phyloP scores from a whole-genome alignment of 768 basidiomycete genomes.

The Mrakia frigida region DNA sequence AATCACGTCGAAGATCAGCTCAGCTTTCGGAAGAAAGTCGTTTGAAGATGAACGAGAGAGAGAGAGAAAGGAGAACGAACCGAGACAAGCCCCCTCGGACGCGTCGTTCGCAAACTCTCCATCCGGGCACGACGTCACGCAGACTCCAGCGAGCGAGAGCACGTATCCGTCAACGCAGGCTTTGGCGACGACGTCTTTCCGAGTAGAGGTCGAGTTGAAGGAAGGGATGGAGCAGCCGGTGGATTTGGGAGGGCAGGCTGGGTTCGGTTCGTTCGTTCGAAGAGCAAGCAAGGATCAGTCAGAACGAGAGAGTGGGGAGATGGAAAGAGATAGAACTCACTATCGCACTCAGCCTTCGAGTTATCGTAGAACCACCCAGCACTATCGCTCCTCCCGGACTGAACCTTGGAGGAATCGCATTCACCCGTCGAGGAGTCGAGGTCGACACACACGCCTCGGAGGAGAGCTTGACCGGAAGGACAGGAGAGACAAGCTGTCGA shows the following conservation, averaged over 20 bases:
- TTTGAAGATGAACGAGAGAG: neutral
- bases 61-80: constrained; percentile 49
- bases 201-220: constrained; percentile 64
- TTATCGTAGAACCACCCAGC: constrained; percentile 65
- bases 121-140: constrained; percentile 64
- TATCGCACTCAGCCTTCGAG: constrained; percentile 74
- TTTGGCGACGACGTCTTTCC: constrained; percentile 64
- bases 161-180: constrained; percentile 72
- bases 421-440: constrained; percentile 60
- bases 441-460: constrained; percentile 67
- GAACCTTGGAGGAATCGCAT: constrained; percentile 48
- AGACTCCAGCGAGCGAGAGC: constrained; percentile 59
- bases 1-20: neutral
- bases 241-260: constrained; percentile 78
- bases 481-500: constrained; percentile 71
- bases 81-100: constrained; percentile 67
- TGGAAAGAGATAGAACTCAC: constrained; percentile 50
- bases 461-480: constrained; percentile 55
- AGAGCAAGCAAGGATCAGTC: neutral
- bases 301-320: neutral
- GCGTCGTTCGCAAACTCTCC: constrained; percentile 66
- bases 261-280: neutral
- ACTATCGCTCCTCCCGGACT: constrained; percentile 50
- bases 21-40: neutral
- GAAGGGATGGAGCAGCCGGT: constrained; percentile 68